Conservation (phyloP, 352 stramenopile species). For the Globisporangium ultimum region DNA sequence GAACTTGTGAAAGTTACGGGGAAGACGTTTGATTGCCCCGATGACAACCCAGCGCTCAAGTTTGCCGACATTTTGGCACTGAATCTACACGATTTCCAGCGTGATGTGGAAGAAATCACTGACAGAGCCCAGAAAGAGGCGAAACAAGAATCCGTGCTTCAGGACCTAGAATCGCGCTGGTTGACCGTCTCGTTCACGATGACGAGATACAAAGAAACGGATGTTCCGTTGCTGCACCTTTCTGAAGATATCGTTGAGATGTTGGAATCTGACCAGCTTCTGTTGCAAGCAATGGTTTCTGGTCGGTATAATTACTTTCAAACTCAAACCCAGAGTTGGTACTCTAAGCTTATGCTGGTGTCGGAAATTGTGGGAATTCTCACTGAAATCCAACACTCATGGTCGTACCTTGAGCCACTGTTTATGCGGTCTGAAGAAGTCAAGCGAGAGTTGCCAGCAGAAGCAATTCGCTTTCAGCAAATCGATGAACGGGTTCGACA, state of each 20-base stretch:
- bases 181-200: slow-evolving; percentile 70
- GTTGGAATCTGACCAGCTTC: slow-evolving; percentile 93
- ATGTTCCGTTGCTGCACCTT: slow-evolving; percentile 83
- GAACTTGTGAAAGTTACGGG: slow-evolving; percentile 61
- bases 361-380: slow-evolving; percentile 86
- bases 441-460: slow-evolving; percentile 91
- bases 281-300: slow-evolving; percentile 92
- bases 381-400: slow-evolving; percentile 93
- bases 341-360: slow-evolving; percentile 54
- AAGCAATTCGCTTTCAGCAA: slow-evolving; percentile 82
- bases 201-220: slow-evolving; percentile 84
- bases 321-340: slow-evolving; percentile 50
- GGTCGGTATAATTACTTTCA: slow-evolving; percentile 73
- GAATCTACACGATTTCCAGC: slow-evolving; percentile 72
- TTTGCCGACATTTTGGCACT: slow-evolving; percentile 85
- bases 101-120: slow-evolving; percentile 89
- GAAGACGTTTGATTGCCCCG: slow-evolving; percentile 55
- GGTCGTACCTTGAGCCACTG: slow-evolving; percentile 94
- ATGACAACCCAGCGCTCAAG: slow-evolving; percentile 58
- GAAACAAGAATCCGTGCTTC: slow-evolving; percentile 84
- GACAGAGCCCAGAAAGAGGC: slow-evolving; percentile 90
- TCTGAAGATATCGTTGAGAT: slow-evolving; percentile 93
- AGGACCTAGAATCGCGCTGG: slow-evolving; percentile 82
- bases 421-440: slow-evolving; percentile 95
- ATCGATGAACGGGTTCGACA: slow-evolving; percentile 82